Evolutionary conservation across 2,329 filamentous ascomycete species (phyloP), one percentile per base, ranked within the genome.

Genomic region (Thelonectria discophora): DNA sequence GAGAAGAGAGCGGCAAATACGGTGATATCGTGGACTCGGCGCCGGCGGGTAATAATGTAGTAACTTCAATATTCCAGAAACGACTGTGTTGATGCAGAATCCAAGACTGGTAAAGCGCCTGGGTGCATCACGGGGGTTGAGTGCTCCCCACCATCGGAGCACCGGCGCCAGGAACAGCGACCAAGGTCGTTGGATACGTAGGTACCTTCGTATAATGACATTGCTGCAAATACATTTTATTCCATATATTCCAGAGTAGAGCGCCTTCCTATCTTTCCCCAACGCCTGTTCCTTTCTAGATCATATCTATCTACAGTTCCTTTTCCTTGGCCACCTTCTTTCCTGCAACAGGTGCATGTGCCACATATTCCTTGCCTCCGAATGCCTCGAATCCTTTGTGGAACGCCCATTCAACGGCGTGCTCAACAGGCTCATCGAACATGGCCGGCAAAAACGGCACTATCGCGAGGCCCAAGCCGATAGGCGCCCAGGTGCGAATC

Each of bases 381-480:
- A 93, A 85, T 1, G 85, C 75, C 73, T 88, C 85, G 73, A 97
- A 95, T 0, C 85, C 91, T 70, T 89, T 91, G 72, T 97, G 91
- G 80, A 98, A 98, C 3, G 85, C 76, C 90, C 90, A 97, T 73
- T 98, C 94, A 0, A 97, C 92, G 0, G 91, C 93, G 65, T 93
- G 86, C 79, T 98, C 95, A 7, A 99, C 93, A 1, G 95, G 94
- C 76, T 97, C 86, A 73, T 99, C 94, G 70, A 97, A 97, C 57
- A 97, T 79, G 60, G 84, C 88, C 0, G 94, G 94, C 59, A 97
- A 77, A 76, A 94, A 91, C 1, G 94, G 94, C 9, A 97, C 93
- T 9, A 92, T 83, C 0, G 88, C 80, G 34, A 93, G 75, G 3
- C 93, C 88, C 70, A 97, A 86, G 2, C 95, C 95, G 62, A 99